Evolutionary conservation across 257 asterid genomes (phyloP).

Genomic region (Jacaranda copaia): DNA sequence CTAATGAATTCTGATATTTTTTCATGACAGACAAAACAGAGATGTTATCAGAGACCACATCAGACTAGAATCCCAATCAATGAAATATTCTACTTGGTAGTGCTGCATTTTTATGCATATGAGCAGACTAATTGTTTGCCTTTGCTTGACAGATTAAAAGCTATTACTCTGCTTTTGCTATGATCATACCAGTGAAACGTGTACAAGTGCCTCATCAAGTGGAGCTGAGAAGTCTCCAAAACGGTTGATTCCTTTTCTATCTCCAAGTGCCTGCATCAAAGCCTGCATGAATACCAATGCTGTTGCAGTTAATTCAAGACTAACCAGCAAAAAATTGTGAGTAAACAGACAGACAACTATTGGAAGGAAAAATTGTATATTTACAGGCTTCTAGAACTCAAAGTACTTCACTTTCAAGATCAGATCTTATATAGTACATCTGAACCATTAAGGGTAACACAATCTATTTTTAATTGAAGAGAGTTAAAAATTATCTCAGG

Average conservation of each 20-base stretch:
- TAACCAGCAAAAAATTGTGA: background rate
- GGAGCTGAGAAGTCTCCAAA: slow-evolving; percentile 99
- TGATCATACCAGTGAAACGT: slow-evolving; percentile 81
- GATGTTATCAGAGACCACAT: background rate
- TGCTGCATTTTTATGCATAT: background rate
- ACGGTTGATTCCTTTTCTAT: slow-evolving; percentile 91
- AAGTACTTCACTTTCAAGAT: background rate
- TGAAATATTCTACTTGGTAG: background rate
- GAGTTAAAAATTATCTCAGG: background rate
- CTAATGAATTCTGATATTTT: background rate
- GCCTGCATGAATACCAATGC: slow-evolving; percentile 56
- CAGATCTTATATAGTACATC: background rate
- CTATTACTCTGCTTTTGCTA: background rate
- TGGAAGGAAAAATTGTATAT: background rate
- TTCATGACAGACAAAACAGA: background rate
- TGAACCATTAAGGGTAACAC: background rate
- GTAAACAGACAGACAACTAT: background rate
- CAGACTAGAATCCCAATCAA: background rate
- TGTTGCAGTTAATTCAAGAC: background rate
- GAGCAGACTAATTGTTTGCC: too few species aligned
- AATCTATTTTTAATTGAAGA: background rate
- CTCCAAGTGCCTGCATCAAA: slow-evolving; percentile 91
- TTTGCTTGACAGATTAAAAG: too few species aligned
- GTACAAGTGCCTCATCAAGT: slow-evolving; percentile 94
- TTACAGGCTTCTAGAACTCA: background rate